These are phyloP conservation scores for Linum tenue DNA, from an alignment of 345 rosid genomes.

Conservation along the genomic window DNA sequence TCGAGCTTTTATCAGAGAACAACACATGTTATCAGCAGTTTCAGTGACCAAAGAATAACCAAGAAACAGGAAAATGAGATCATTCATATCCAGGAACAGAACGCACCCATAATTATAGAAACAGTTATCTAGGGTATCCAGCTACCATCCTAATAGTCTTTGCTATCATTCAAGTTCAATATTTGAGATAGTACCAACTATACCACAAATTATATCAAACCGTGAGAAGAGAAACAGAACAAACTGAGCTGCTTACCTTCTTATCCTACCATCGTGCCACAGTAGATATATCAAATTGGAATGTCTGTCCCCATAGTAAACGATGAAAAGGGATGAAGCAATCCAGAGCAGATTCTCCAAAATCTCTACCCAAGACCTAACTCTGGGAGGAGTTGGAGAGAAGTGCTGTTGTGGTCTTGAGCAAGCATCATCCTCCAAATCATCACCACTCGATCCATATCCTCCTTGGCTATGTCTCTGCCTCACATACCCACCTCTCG, in stretches of 20 bases:
- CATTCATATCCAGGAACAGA: no score
- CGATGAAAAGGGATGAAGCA: conserved; percentile 60
- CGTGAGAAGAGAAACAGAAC: background rate
- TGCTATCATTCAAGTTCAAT: no score
- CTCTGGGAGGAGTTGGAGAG: conserved; percentile 29
- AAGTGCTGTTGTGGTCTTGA: conserved; percentile 50
- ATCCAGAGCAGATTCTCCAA: conserved; percentile 79
- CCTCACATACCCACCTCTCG: conserved; percentile 82
- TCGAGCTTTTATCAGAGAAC: no score
- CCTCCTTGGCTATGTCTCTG: conserved; percentile 89
- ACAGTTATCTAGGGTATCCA: no score
- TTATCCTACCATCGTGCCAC: conserved; percentile 67
- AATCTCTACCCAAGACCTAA: conserved; percentile 58
- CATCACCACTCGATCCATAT: conserved; percentile 76
- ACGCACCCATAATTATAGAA: no score
- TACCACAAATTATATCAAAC: no score
- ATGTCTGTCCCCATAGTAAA: conserved; percentile 73
- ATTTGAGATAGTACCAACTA: no score
- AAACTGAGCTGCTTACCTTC: conserved; percentile 41
- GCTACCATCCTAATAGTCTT: no score
- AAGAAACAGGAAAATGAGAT: no score
- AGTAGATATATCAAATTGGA: conserved; percentile 61
- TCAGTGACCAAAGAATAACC: no score
- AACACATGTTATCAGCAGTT: no score
- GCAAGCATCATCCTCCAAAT: conserved; percentile 86